Evolutionary conservation across 306 rosid species (phyloP), one percentile per base, ranked within the genome.

Genomic region (Castanea mollissima): DNA sequence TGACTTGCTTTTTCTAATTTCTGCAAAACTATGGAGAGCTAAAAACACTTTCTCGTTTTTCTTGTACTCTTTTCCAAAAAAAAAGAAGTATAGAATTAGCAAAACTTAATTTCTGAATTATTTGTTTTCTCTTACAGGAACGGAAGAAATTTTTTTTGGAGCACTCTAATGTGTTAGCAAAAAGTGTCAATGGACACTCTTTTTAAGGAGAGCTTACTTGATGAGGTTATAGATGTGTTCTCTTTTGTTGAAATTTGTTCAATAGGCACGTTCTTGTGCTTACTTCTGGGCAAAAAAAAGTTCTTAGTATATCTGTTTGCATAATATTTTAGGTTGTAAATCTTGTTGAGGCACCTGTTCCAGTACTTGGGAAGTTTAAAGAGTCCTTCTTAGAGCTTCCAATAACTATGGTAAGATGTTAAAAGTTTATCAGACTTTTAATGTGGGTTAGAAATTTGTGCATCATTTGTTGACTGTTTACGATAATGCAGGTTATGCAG

Each of bases 351-450:
- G 91, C 93, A 21, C 99, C 99, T 82, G 81, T 90, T 82, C 92
- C 99, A 31, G 91, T 94, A 75, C 94, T 94, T 77, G 97, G 99
- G 78, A 90, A 88, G 85, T 94, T 92, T 76, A 74, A 87, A 23
- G 93, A 90, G 77, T 85, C 97, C 82, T 94, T 94, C 89, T 89
- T 94, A 78, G 89, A 84, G 81, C 99, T 94, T 91, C 99, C 99
- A 27, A 89, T 94, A 84, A 90, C 89, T 34, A 94, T 88, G 97
- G 98, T 94, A 80, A 86, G 92, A 29, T 71, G 79, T 84, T 77
- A 27, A n/a, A 46, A 60, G 70, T 55, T 52, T 18, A 23, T 38
- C 27, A 34, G 20, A 29, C 41, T 64, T 18, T 64, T 67, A 67
- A 49, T 19, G 27, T 67, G 51, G 79, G 15, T 75, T 69, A 69